Evolutionary conservation across 352 stramenopile genomes (phyloP), one percentile per base, ranked within the genome.

Genomic region (Pythium rishiriense): DNA sequence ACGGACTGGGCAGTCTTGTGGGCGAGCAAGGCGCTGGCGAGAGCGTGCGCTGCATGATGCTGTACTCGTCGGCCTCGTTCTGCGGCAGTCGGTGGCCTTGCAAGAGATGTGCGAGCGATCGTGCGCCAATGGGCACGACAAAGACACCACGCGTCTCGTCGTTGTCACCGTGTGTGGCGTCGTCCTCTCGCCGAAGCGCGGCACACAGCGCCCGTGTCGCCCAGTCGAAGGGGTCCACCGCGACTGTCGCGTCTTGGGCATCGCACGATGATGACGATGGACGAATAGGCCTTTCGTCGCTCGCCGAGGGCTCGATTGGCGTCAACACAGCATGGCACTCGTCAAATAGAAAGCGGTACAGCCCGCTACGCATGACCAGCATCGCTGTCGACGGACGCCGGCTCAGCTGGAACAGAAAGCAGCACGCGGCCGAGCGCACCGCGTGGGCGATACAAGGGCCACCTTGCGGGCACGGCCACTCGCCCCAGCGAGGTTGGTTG

Each of bases 201-300:
- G 31, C 31, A 24, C 15, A 47, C 29, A 65, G 25, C 6, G 54
- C 47, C 3, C 22, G 51, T 12, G 49, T 68, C 43, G 72, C 77
- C 82, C 82, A 91, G 58, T 91, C 74, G 24, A 90, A 88, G 5
- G 80, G 71, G 41, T 90, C 82, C 5, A 91, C 56, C 0, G 63
- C 45, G 11, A 88, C 48, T 41, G 85, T 53, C 6, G 82, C 31
- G 37, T 91, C 82, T 1, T 62, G 25, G 9, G 69, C 59, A 19
- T 88, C 72, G 43, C 35, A 71, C 0, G 9, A 29, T 24, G 48
- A 29, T 14, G 9, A n/a, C 21, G 11, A 33, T 45, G 39, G 46
- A 52, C 46, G 14, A 3, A 35, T 5, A 35, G 31, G 31, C 31
- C 5, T 10, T 35, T 35, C 5, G 10, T 35, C 5, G 31, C 31